Conservation (phyloP, 164 flowering plant genomes). For the Berberis thunbergii region DNA sequence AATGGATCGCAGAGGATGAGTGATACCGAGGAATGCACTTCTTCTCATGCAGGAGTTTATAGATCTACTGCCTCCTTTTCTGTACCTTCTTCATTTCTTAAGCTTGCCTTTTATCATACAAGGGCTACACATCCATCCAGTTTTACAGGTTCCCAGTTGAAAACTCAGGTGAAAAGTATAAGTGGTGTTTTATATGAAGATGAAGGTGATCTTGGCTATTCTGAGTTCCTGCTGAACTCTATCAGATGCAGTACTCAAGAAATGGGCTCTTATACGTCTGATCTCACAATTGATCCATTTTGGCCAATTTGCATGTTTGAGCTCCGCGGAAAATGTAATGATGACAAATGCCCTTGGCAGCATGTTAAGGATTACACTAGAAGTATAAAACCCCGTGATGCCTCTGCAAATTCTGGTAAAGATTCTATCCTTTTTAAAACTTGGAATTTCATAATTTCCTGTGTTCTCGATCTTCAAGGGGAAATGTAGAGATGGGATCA, state of each 20-base stretch:
- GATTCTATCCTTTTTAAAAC: no score
- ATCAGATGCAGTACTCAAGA: slow-evolving; percentile 11
- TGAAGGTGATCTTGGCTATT: slow-evolving; percentile 7
- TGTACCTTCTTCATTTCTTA: slow-evolving; percentile 24
- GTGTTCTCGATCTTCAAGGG: no score
- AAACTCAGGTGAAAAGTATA: slow-evolving; percentile 4
- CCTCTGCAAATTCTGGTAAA: slow-evolving; percentile 30
- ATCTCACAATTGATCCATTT: slow-evolving; percentile 46
- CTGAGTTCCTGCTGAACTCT: slow-evolving; percentile 8
- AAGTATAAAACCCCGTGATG: slow-evolving; percentile 15
- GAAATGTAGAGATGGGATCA: no score
- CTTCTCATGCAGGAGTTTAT: slow-evolving; percentile 12
- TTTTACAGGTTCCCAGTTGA: slow-evolving; percentile 2
- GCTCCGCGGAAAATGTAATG: slow-evolving; percentile 87
- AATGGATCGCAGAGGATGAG: slow-evolving; percentile 11
- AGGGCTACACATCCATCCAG: slow-evolving; percentile 14
- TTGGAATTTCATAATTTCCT: no score
- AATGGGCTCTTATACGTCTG: slow-evolving; percentile 32
- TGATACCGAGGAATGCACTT: slow-evolving; percentile 17
- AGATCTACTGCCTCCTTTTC: slow-evolving; percentile 8
- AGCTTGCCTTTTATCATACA: slow-evolving; percentile 34
- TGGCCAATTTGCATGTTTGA: slow-evolving; percentile 96
- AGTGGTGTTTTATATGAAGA: slow-evolving; percentile 10
- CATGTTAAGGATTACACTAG: slow-evolving; percentile 44
- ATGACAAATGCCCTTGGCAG: slow-evolving; percentile 81